Conservation (phyloP, 495 filamentous ascomycete species). For the Cryomyces minteri region DNA sequence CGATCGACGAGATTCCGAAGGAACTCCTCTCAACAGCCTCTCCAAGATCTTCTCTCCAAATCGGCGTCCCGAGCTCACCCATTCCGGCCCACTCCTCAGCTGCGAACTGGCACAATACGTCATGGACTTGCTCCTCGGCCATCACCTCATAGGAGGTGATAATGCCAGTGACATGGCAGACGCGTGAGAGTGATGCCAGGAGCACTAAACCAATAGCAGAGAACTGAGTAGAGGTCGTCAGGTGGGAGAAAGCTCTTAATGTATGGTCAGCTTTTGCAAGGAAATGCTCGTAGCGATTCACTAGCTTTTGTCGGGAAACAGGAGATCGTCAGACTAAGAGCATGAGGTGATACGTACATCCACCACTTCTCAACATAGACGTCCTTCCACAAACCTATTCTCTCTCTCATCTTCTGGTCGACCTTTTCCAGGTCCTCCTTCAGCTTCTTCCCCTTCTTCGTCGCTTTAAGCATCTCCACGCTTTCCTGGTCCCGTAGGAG, state of each 20-base stretch:
- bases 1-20: too few species aligned
- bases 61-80: too few species aligned
- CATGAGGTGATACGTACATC: background rate
- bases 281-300: background rate
- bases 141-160: slow-evolving; percentile 5
- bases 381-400: slow-evolving; percentile 6
- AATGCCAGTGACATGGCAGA: slow-evolving; percentile 4
- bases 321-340: background rate
- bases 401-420: background rate
- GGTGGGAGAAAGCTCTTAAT: slow-evolving; percentile 1
- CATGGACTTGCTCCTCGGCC: background rate
- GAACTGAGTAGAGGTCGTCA: slow-evolving; percentile 3
- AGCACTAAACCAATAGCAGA: slow-evolving; percentile 10
- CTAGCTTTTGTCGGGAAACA: background rate
- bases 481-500: background rate
- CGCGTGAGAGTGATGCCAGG: slow-evolving; percentile 2
- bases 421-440: too few species aligned
- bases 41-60: too few species aligned
- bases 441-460: too few species aligned
- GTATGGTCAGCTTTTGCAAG: too few species aligned
- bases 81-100: too few species aligned
- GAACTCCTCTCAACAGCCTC: too few species aligned
- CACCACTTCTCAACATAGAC: slow-evolving; percentile 7
- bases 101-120: too few species aligned
- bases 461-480: background rate